Percentiles rank a stretch among this genome's conserved stretches.
Evolutionary conservation across 2,329 filamentous ascomycete genomes (phyloP).

Genomic region (Dothiorella sarmentorum): DNA sequence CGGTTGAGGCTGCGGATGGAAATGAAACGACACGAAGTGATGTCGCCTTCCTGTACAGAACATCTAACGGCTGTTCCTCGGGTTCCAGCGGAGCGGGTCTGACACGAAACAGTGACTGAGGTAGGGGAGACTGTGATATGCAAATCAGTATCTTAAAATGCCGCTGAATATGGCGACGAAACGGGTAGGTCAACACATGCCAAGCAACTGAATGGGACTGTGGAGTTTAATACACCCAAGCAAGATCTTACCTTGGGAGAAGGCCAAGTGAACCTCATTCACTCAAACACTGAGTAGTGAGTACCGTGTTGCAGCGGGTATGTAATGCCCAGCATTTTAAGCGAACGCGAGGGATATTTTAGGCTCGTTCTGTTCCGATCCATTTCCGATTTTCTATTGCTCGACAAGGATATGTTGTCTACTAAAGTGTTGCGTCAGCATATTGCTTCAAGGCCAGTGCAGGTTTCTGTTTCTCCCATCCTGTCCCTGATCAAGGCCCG

Average conservation of each 20-base stretch:
- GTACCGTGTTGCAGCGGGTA: background rate
- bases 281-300: background rate
- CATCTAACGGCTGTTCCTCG: background rate
- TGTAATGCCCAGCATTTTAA: too few species aligned
- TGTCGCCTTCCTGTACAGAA: background rate
- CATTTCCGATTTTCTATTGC: too few species aligned
- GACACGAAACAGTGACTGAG: conserved; percentile 1
- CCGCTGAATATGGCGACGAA: too few species aligned
- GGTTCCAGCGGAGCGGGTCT: background rate
- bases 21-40: background rate
- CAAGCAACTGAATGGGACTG: too few species aligned
- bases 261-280: background rate
- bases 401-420: too few species aligned
- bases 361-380: too few species aligned
- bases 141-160: too few species aligned
- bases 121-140: background rate
- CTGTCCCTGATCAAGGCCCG: too few species aligned
- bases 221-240: too few species aligned
- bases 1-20: background rate
- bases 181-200: background rate
- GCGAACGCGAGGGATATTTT: background rate
- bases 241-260: background rate
- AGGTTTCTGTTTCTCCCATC: too few species aligned
- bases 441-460: too few species aligned
- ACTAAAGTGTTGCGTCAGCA: too few species aligned